Base-by-base conservation (phyloP, 352 stramenopile genomes). In the Globisporangium abappressorium region DNA sequence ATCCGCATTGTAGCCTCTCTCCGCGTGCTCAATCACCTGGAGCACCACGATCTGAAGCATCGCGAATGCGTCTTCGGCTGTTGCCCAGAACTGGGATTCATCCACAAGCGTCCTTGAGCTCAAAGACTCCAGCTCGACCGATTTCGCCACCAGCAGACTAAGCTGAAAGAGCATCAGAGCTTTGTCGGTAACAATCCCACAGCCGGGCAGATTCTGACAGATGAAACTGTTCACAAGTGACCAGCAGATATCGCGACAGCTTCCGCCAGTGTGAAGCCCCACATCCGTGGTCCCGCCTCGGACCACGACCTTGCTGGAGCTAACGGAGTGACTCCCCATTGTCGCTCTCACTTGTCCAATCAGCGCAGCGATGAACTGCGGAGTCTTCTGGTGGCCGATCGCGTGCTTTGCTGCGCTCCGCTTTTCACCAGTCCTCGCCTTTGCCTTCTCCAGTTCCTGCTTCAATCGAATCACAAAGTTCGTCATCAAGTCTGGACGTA, bases 211-310 rank as follows among this genome's bases (percentile, higher is more conserved):
- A 20, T 80, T 75, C 9, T 78, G 72, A 7, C 51, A 64, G 14
- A 91, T 60, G 2, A 67, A 71, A 2, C 68, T 70, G 2, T 74
- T 64, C 2, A 91, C 81, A 6, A 91, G 61, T 15, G 81, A 53
- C 83, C 81, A 91, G 53, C 81, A 89, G 1, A 78, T 90, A 56
- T 80, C 78, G 26, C 83, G 74, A 7, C 65, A 47, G 33, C 65
- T 59, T 0, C 71, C 74, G 15, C 80, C 80, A 2, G 80, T 90
- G 60, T 91, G 81, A 18, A 73, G 70, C 2, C 78, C 79, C 14
- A 87, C 78, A 57, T 87, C 81, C 0, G 76, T 87, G n/a, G 77
- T 84, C 1, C 80, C 80, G 18, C 79, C 79, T 47, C 11, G 70
- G 38, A 61, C 65, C 11, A 53, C 43, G 26, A 4, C 30, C 12